These are phyloP conservation scores for Emergomyces africanus DNA, from an alignment of 2,329 filamentous ascomycete species.

Conservation along the genomic window DNA sequence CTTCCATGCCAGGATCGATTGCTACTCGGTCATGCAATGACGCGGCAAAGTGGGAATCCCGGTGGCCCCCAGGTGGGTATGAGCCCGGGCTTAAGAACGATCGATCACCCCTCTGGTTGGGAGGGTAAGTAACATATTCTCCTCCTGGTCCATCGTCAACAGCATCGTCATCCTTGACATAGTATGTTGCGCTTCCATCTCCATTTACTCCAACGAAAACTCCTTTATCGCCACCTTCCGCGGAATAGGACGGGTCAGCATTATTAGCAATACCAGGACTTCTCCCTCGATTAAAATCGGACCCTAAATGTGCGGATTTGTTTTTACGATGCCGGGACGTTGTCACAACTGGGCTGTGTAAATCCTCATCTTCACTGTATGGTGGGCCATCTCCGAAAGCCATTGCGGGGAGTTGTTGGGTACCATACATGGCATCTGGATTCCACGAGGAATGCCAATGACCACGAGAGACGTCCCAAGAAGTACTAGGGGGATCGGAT, in stretches of 20 bases:
- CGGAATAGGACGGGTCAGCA: constrained; percentile 27
- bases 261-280: constrained; percentile 35
- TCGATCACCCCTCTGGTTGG: constrained; percentile 45
- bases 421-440: constrained; percentile 41
- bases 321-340: constrained; percentile 76
- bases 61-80: constrained; percentile 34
- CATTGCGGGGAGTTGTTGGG: constrained; percentile 65
- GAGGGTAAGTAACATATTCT: constrained; percentile 67
- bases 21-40: constrained; percentile 29
- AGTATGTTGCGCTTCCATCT: constrained; percentile 63
- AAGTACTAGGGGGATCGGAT: constrained; percentile 64
- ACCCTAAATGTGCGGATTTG: constrained; percentile 49
- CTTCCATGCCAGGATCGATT: constrained; percentile 20
- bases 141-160: constrained; percentile 56
- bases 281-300: constrained; percentile 35
- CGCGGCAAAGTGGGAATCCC: constrained; percentile 44
- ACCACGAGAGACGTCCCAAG: constrained; percentile 57
- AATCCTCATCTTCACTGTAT: constrained; percentile 90
- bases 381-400: constrained; percentile 80
- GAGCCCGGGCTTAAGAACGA: constrained; percentile 31
- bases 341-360: constrained; percentile 77
- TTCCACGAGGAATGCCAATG: constrained; percentile 41
- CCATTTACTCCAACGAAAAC: constrained; percentile 54
- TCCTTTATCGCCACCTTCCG: constrained; percentile 48
- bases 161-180: constrained; percentile 56